phyloP scores from a whole-genome alignment of 1,284 basidiomycete genomes.

The Kwoniella shivajii region DNA sequence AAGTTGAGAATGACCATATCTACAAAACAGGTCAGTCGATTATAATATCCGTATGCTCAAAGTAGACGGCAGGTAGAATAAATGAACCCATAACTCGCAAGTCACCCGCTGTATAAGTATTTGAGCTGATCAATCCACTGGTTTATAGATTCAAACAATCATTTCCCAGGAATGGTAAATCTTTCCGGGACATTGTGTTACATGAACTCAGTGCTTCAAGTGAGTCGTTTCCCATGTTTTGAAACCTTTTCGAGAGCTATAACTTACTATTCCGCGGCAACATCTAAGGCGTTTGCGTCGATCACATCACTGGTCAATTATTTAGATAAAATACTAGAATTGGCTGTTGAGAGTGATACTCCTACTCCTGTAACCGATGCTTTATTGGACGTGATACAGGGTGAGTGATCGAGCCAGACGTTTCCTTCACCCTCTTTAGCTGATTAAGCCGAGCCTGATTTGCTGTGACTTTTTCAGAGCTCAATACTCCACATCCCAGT shows the following conservation, averaged over 20 bases:
- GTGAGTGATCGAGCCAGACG: constrained; percentile 55
- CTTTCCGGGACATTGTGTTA: constrained; percentile 94
- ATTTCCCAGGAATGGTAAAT: constrained; percentile 86
- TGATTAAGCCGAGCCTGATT: neutral
- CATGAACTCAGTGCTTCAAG: constrained; percentile 91
- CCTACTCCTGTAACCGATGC: constrained; percentile 80
- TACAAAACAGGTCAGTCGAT: neutral
- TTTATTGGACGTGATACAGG: constrained; percentile 66
- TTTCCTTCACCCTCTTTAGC: neutral
- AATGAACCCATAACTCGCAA: too few species aligned
- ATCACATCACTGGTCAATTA: constrained; percentile 73
- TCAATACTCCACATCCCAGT: constrained; percentile 70
- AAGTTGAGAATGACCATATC: constrained; percentile 3
- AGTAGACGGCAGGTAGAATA: neutral
- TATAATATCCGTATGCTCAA: neutral
- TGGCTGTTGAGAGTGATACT: constrained; percentile 73
- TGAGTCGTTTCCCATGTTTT: constrained; percentile 45
- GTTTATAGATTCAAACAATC: neutral
- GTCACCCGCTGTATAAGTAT: too few species aligned
- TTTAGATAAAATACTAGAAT: constrained; percentile 68
- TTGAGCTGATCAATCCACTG: constrained; percentile 1
- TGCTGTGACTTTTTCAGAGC: too few species aligned
- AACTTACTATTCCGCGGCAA: too few species aligned
- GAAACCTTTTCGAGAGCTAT: neutral
- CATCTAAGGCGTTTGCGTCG: constrained; percentile 73